Conservation (phyloP, 2,329 filamentous ascomycete species). For the Aureobasidium musti region DNA sequence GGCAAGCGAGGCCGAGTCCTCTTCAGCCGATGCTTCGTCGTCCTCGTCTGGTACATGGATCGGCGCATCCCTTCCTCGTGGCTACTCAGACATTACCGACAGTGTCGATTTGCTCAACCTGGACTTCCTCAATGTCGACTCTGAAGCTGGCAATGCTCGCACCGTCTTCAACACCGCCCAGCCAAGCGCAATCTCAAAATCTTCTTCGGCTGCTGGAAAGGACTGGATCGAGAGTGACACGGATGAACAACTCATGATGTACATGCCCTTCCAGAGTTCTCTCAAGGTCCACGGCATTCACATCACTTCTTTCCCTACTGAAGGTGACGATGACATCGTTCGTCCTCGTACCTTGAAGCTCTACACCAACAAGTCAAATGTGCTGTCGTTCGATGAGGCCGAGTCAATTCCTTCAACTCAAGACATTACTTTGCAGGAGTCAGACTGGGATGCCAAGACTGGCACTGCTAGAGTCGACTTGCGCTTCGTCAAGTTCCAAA, state of each 20-base stretch:
- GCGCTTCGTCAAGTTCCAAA: constrained; percentile 97
- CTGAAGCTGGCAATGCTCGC: constrained; percentile 70
- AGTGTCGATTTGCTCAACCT: constrained; percentile 76
- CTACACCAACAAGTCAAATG: constrained; percentile 85
- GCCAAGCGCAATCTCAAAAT: constrained; percentile 65
- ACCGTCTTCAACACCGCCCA: constrained; percentile 70
- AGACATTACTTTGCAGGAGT: constrained; percentile 68
- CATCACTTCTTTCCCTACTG: constrained; percentile 76
- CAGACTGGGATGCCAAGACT: constrained; percentile 68
- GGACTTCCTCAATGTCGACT: constrained; percentile 86
- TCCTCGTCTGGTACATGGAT: constrained; percentile 62
- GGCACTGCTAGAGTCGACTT: constrained; percentile 59
- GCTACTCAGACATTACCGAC: constrained; percentile 80
- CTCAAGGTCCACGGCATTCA: constrained; percentile 86
- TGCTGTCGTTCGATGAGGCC: constrained; percentile 92
- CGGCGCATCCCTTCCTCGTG: constrained; percentile 72
- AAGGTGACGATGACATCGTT: constrained; percentile 68
- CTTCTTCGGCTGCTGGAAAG: constrained; percentile 56
- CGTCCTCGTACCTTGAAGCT: constrained; percentile 81
- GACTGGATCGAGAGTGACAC: constrained; percentile 98
- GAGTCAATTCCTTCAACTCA: constrained; percentile 83
- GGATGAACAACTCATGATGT: constrained; percentile 94
- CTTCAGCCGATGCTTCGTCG: constrained; percentile 41
- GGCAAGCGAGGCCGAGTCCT: constrained; percentile 45
- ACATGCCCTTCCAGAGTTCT: constrained; percentile 81